Evolutionary conservation across 345 rosid species (phyloP).

Genomic region (Kernera saxatilis): DNA sequence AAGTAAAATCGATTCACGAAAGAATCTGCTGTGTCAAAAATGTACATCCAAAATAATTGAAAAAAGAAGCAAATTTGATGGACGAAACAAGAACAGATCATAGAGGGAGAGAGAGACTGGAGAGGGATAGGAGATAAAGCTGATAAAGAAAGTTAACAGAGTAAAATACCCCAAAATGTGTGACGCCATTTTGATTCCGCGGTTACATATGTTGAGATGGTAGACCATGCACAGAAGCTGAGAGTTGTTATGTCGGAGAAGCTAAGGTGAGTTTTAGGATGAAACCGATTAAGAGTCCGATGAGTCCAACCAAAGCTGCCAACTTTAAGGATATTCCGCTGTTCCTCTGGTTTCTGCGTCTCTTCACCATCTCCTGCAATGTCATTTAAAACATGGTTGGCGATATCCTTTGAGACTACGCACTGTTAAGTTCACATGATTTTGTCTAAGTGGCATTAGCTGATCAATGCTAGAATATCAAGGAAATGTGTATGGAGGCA

Average conservation of each 20-base stretch:
- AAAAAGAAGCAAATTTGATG: conserved; percentile 8
- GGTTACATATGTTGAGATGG: conserved; percentile 12
- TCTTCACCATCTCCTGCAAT: conserved; percentile 65
- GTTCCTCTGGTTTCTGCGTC: conserved; percentile 50
- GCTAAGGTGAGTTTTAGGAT: conserved; percentile 63
- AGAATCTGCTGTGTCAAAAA: conserved; percentile 21
- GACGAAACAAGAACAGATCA: conserved; percentile 1
- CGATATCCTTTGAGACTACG: not conserved
- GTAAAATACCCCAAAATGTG: not conserved
- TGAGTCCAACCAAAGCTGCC: conserved; percentile 69
- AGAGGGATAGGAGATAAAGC: not conserved
- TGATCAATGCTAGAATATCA: not conserved
- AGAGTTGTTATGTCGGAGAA: conserved; percentile 21
- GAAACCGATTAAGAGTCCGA: conserved; percentile 74
- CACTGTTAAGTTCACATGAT: not conserved
- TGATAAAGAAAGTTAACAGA: not conserved
- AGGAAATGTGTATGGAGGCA: not conserved
- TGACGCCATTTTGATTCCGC: not conserved
- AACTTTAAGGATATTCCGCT: conserved; percentile 53
- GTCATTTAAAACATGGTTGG: not conserved
- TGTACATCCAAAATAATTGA: conserved; percentile 22
- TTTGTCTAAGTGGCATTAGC: not conserved
- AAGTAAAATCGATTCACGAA: not conserved
- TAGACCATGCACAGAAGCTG: not conserved
- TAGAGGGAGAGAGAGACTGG: not conserved